A percentile compares a stretch with the other conserved stretches of the same genome.
Evolutionary conservation across 306 rosid genomes (phyloP).

Genomic region (Carpinus viminea): DNA sequence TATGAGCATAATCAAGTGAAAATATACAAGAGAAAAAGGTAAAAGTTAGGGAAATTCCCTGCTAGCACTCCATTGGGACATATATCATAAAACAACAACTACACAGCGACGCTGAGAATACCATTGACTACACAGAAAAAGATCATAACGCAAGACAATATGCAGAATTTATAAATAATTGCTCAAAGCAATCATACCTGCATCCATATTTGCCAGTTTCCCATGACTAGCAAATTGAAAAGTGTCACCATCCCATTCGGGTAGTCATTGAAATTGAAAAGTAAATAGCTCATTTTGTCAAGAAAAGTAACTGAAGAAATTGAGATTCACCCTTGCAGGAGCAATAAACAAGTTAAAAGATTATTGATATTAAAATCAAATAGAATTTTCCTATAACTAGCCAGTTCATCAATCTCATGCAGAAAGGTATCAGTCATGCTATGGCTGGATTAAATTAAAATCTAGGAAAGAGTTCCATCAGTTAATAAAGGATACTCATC

Average conservation of each 20-base stretch:
- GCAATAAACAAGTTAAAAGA: conserved; percentile 2
- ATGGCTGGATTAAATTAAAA: conserved; percentile 26
- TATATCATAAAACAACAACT: background rate
- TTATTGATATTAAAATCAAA: background rate
- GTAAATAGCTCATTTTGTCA: conserved; percentile 79
- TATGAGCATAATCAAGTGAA: background rate
- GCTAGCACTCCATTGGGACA: background rate
- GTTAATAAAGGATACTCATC: conserved; percentile 79
- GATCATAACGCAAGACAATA: conserved; percentile 9
- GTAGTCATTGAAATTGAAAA: conserved; percentile 91
- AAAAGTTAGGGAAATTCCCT: background rate
- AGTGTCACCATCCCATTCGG: conserved; percentile 99
- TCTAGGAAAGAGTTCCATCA: conserved; percentile 11
- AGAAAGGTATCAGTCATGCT: background rate
- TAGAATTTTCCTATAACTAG: background rate
- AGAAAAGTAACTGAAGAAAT: conserved; percentile 44
- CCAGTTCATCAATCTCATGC: background rate
- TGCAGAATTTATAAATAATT: background rate
- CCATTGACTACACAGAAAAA: conserved; percentile 25
- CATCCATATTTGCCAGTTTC: conserved; percentile 79
- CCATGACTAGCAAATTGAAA: conserved; percentile 88
- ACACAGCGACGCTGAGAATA: conserved; percentile 6
- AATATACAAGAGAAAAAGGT: background rate
- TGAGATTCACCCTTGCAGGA: conserved; percentile 20
- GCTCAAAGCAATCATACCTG: conserved; percentile 53